phyloP scores from a whole-genome alignment of 805 yeast species.

The Pichia nanzhaoensis region DNA sequence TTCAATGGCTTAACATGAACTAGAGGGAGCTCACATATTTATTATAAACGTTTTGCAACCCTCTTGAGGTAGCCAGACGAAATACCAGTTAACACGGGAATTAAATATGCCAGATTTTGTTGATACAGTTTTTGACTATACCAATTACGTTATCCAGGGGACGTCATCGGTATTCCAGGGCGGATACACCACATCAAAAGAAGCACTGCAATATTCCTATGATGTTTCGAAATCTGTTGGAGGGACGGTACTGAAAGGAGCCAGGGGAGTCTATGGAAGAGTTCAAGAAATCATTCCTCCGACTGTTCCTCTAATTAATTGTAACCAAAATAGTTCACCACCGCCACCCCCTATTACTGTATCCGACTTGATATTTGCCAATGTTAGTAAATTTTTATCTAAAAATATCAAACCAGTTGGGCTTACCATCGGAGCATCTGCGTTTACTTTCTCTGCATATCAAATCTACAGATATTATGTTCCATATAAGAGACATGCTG shows the following conservation, averaged over 20 bases:
- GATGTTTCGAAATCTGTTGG: conserved; percentile 8
- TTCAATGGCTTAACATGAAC: too few species aligned
- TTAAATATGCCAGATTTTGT: conserved; percentile 18
- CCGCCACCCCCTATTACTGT: conserved; percentile 7
- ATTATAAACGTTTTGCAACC: too few species aligned
- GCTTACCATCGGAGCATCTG: conserved; percentile 9
- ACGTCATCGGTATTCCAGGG: conserved; percentile 1
- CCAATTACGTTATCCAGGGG: not conserved
- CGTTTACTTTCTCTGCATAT: conserved; percentile 6
- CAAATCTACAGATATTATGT: conserved; percentile 5
- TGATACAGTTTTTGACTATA: conserved; percentile 16
- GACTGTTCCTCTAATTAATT: not conserved
- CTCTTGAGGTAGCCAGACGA: too few species aligned
- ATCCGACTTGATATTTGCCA: not conserved
- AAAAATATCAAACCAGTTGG: conserved; percentile 8
- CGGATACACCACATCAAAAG: conserved; percentile 7
- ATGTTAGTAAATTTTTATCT: not conserved
- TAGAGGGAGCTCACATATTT: too few species aligned
- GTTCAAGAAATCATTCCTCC: conserved; percentile 1
- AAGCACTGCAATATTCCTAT: conserved; percentile 5
- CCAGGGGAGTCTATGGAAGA: not conserved
- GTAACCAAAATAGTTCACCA: not conserved
- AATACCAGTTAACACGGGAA: not conserved
- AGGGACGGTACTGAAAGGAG: not conserved
- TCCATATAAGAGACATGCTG: conserved; percentile 43